These are phyloP conservation scores for Umbellularia californica DNA, from an alignment of 164 flowering plant genomes.

Conservation along the genomic window DNA sequence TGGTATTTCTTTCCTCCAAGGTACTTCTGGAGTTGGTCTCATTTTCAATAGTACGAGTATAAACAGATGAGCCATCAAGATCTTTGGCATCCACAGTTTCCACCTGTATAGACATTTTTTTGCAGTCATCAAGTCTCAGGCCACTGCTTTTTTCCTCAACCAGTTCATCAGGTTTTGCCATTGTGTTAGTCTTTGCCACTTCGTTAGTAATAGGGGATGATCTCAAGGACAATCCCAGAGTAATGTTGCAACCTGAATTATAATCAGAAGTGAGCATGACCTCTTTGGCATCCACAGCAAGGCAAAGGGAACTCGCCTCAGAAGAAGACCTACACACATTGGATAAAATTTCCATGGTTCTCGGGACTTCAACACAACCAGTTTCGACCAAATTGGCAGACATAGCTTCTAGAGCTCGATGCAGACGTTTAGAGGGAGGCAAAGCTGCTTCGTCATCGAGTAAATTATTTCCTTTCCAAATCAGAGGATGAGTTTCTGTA, in stretches of 20 bases:
- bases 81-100: constrained; percentile 15
- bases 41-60: constrained; percentile 5
- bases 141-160: constrained; percentile 8
- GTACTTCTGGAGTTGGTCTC: constrained; percentile 6
- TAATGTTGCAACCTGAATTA: constrained; percentile 11
- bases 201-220: constrained; percentile 15
- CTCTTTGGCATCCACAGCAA: constrained; percentile 12
- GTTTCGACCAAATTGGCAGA: constrained; percentile 83
- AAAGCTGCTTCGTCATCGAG: constrained; percentile 79
- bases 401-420: constrained; percentile 93
- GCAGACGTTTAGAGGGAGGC: constrained; percentile 92
- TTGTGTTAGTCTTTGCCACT: constrained; percentile 10
- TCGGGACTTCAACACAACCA: constrained; percentile 21
- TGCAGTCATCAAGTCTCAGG: constrained; percentile 8
- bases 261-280: constrained; percentile 13
- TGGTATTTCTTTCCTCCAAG: constrained; percentile 19
- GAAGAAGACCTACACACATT: constrained; percentile 22
- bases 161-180: constrained; percentile 15
- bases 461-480: constrained; percentile 41
- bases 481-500: constrained; percentile 21
- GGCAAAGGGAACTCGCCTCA: constrained; percentile 13
- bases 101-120: constrained; percentile 16
- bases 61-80: constrained; percentile 8
- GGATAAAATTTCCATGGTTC: constrained; percentile 5
- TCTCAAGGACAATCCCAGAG: constrained; percentile 13